These are phyloP conservation scores for Epichloe gansuensis DNA, from an alignment of 2,329 filamentous ascomycete genomes.

Conservation along the genomic window DNA sequence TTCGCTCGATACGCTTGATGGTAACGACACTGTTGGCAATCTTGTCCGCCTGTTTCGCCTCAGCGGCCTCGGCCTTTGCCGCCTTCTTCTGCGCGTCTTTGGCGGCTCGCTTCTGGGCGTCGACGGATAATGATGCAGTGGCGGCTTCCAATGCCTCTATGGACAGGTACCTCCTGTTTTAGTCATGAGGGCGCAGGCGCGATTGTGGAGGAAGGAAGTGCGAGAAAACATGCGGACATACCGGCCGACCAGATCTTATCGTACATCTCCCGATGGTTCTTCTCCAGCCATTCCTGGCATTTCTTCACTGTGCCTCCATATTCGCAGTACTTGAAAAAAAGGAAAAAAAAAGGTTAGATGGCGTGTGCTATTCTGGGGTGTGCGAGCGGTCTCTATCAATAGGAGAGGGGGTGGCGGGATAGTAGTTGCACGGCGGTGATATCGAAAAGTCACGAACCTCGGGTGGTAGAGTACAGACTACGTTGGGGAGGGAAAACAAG, in stretches of 20 bases:
- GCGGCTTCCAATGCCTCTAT: constrained; percentile 72
- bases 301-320: constrained; percentile 95
- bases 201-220: background rate
- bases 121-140: constrained; percentile 74
- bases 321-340: constrained; percentile 71
- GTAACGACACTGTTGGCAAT: constrained; percentile 72
- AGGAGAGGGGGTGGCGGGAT: background rate
- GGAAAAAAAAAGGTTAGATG: background rate
- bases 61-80: constrained; percentile 79
- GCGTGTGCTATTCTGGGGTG: background rate
- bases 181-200: background rate
- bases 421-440: constrained; percentile 1
- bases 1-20: constrained; percentile 95
- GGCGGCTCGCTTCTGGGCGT: constrained; percentile 85
- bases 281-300: constrained; percentile 89
- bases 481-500: background rate
- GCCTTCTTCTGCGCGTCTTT: constrained; percentile 97
- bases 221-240: constrained; percentile 25
- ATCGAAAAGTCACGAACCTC: constrained; percentile 35
- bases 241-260: constrained; percentile 74
- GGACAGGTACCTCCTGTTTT: background rate
- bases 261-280: constrained; percentile 63
- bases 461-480: constrained; percentile 53
- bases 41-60: constrained; percentile 71
- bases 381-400: background rate